phyloP scores from a whole-genome alignment of 148 eudicot species.

The Vaccinium corymbosum region DNA sequence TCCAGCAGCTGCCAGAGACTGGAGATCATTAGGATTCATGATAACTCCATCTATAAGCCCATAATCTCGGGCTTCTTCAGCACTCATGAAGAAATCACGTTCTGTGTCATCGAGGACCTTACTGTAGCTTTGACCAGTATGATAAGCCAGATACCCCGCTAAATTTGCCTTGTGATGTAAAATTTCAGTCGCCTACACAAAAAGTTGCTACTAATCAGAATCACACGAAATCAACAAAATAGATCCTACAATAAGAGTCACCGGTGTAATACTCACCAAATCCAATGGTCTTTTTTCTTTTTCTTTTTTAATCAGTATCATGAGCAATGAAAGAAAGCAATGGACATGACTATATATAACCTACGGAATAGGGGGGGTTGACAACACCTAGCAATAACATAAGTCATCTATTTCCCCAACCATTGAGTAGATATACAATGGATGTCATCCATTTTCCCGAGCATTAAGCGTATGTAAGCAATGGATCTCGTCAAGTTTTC shows the following conservation, averaged over 20 bases:
- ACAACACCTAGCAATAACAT: neutral
- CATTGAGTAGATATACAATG: neutral
- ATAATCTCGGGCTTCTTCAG: constrained; percentile 89
- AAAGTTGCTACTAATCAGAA: neutral
- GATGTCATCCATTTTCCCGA: neutral
- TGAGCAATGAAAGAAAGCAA: neutral
- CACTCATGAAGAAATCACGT: constrained; percentile 89
- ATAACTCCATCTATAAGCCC: constrained; percentile 91
- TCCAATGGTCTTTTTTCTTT: neutral
- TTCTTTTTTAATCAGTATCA: neutral
- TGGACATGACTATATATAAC: neutral
- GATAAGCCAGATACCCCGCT: constrained; percentile 76
- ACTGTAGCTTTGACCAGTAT: constrained; percentile 82
- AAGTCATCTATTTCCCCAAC: neutral
- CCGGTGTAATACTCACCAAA: neutral
- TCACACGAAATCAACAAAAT: neutral
- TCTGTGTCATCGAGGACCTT: constrained; percentile 75
- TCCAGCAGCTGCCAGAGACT: constrained; percentile 62
- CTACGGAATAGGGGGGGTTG: neutral
- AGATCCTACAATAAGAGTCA: neutral
- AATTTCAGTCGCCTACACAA: constrained; percentile 74
- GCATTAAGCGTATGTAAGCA: neutral
- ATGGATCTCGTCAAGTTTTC: neutral
- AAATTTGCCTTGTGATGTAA: constrained; percentile 89
- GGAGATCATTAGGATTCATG: constrained; percentile 87